Conservation (phyloP, 768 basidiomycete species). For the Psilocybe cubensis region DNA sequence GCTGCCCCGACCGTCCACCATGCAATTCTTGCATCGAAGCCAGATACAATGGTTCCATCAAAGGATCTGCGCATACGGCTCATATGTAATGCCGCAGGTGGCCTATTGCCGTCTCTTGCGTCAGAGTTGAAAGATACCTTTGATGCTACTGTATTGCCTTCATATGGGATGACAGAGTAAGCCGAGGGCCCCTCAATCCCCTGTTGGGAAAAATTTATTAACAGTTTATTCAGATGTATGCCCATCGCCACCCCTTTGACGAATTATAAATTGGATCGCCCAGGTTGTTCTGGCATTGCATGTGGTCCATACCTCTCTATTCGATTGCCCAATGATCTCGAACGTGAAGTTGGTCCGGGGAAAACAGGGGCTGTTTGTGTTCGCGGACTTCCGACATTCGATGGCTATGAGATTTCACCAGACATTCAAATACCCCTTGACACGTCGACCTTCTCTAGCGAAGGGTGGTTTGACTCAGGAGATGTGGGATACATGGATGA, state of each 20-base stretch:
- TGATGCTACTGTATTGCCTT: constrained; percentile 57
- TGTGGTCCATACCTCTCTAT: constrained; percentile 52
- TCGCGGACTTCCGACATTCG: constrained; percentile 55
- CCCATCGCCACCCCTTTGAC: constrained; percentile 50
- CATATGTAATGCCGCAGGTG: constrained; percentile 56
- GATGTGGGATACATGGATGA: constrained; percentile 50
- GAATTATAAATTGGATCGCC: constrained; percentile 46
- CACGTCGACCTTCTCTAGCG: constrained; percentile 48
- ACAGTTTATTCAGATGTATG: constrained; percentile 41
- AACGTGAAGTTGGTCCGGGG: constrained; percentile 40
- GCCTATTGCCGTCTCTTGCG: constrained; percentile 56
- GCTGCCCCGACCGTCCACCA: constrained; percentile 55
- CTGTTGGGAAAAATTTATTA: constrained; percentile 1
- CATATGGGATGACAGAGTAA: constrained; percentile 62
- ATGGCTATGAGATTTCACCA: constrained; percentile 50
- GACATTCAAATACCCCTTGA: constrained; percentile 46
- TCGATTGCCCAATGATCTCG: constrained; percentile 38
- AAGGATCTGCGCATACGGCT: constrained; percentile 45
- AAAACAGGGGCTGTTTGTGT: constrained; percentile 56
- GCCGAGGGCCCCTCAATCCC: constrained; percentile 8
- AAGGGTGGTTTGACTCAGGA: constrained; percentile 58
- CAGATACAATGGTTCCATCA: constrained; percentile 30
- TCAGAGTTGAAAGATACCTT: constrained; percentile 50
- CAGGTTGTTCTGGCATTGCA: constrained; percentile 50
- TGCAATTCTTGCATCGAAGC: constrained; percentile 45